Evolutionary conservation across 345 rosid genomes (phyloP).

Genomic region (Salix arbutifolia): DNA sequence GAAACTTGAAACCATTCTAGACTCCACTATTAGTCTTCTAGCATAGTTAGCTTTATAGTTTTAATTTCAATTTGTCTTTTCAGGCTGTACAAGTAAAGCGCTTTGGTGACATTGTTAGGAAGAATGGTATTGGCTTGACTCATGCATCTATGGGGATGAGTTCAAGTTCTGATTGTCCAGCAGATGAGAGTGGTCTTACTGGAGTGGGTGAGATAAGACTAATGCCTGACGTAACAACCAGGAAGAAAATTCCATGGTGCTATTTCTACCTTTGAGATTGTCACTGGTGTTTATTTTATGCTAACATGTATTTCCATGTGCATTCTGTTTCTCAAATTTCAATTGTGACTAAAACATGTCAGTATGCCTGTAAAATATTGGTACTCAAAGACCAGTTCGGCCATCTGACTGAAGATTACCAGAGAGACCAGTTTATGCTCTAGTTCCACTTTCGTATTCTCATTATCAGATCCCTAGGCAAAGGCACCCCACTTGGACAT

Average conservation of each 20-base stretch:
- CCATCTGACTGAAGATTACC: background rate
- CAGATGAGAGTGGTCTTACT: constrained; percentile 61
- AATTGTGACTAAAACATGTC: background rate
- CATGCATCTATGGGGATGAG: constrained; percentile 77
- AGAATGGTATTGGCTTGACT: constrained; percentile 81
- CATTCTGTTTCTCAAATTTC: background rate
- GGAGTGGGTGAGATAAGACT: constrained; percentile 87
- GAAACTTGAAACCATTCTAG: background rate
- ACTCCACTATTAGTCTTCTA: background rate
- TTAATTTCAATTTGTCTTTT: constrained; percentile 13
- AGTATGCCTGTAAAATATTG: too few species aligned
- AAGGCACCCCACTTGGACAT: too few species aligned
- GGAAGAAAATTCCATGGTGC: constrained; percentile 73
- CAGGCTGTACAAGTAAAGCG: constrained; percentile 78
- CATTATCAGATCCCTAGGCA: background rate
- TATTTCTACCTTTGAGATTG: background rate
- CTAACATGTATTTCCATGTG: background rate
- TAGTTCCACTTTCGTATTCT: background rate
- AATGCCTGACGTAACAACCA: constrained; percentile 79
- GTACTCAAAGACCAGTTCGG: background rate
- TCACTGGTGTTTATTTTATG: background rate
- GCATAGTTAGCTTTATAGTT: background rate
- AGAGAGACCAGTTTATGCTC: background rate
- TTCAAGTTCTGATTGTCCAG: constrained; percentile 79
- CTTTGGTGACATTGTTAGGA: constrained; percentile 51